Conservation (phyloP, 257 asterid genomes). For the Vinca minor region DNA sequence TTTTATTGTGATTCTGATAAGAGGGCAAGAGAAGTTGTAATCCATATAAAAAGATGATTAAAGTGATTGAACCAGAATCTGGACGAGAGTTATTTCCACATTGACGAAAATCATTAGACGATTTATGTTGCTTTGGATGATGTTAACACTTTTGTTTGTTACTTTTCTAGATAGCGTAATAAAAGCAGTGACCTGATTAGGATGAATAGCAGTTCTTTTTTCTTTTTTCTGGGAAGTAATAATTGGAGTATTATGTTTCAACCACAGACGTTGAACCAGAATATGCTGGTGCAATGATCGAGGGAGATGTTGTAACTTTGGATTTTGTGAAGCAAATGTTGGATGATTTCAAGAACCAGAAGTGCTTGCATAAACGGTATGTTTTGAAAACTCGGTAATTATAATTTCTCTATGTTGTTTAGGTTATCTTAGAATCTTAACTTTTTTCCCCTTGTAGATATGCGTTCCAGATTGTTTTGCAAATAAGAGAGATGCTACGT, state of each 20-base stretch:
- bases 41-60: neutral
- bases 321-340: conserved; percentile 91
- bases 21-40: neutral
- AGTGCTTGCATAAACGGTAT: conserved; percentile 77
- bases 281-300: conserved; percentile 86
- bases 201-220: neutral
- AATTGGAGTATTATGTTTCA: conserved; percentile 27
- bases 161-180: neutral
- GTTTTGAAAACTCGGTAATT: conserved; percentile 8
- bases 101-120: neutral
- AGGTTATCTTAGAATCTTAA: conserved; percentile 4
- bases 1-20: neutral
- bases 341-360: conserved; percentile 91
- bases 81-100: neutral
- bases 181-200: neutral
- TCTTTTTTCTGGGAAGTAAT: conserved; percentile 1
- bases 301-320: conserved; percentile 79
- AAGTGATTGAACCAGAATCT: neutral
- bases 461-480: conserved; percentile 90
- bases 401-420: neutral
- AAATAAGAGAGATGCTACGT: conserved; percentile 60
- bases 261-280: conserved; percentile 81
- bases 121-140: neutral
- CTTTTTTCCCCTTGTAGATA: conserved; percentile 37
- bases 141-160: neutral